A percentile compares a stretch with the other conserved stretches of the same genome.
These are phyloP conservation scores for Ogataea haglerorum DNA, from an alignment of 805 yeast species.

Conservation along the genomic window DNA sequence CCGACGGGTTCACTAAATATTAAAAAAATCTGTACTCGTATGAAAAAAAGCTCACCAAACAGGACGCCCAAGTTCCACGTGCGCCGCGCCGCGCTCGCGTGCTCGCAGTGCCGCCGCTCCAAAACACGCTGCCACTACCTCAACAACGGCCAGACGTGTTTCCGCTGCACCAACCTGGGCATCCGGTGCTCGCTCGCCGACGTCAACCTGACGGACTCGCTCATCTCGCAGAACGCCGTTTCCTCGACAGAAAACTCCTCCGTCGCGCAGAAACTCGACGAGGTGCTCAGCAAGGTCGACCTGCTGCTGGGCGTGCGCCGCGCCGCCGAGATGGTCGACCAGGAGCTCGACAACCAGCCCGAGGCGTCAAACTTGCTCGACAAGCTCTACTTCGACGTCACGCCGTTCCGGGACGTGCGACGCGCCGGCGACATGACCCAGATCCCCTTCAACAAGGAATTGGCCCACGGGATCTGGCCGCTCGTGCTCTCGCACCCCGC, in stretches of 20 bases:
- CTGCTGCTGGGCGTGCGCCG: conserved; percentile 2
- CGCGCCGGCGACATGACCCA: conserved; percentile 19
- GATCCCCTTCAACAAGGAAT: conserved; percentile 26
- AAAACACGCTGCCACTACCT: conserved; percentile 28
- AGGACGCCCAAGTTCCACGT: conserved; percentile 7
- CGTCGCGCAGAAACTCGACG: conserved; percentile 3
- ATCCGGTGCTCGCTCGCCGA: conserved; percentile 21
- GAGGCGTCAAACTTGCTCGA: conserved; percentile 8
- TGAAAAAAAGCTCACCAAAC: background rate
- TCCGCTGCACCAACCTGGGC: conserved; percentile 27
- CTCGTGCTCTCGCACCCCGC: background rate
- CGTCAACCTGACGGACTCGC: conserved; percentile 5
- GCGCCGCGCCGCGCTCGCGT: conserved; percentile 15
- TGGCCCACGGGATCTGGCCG: conserved; percentile 18
- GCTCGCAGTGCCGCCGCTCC: conserved; percentile 25
- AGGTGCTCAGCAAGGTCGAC: conserved; percentile 2
- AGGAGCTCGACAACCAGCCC: conserved; percentile 1
- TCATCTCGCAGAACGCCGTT: conserved; percentile 4
- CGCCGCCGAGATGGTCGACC: conserved; percentile 1
- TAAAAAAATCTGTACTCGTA: background rate
- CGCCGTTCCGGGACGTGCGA: conserved; percentile 26
- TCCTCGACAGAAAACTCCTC: background rate
- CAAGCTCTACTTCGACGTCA: conserved; percentile 18
- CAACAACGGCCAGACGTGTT: conserved; percentile 22
- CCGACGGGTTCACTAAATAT: conserved; percentile 12